A percentile compares a stretch with the other conserved stretches of the same genome.
phyloP scores from a whole-genome alignment of 2,329 filamentous ascomycete genomes.

The Cordyceps farinosa region DNA sequence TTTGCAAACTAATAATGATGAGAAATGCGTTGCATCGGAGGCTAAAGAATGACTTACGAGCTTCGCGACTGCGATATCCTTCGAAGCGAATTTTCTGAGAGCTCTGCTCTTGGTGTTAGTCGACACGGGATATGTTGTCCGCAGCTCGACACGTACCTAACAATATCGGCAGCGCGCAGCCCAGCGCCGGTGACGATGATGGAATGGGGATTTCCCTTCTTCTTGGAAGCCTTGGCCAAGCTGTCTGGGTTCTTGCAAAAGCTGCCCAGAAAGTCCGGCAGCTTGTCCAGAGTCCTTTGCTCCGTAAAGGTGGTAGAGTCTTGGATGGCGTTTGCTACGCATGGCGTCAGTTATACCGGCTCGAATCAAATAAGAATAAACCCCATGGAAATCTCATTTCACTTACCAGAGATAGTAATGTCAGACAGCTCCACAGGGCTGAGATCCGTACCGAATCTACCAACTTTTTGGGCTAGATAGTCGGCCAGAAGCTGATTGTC shows the following conservation, averaged over 20 bases:
- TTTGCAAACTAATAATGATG: slow-evolving; percentile 69
- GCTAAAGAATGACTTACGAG: slow-evolving; percentile 45
- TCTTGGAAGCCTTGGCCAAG: slow-evolving; percentile 62
- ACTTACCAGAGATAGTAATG: slow-evolving; percentile 67
- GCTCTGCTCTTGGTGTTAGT: slow-evolving; percentile 44
- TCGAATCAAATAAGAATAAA: slow-evolving; percentile 50
- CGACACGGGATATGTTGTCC: not conserved
- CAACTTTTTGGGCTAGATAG: slow-evolving; percentile 75
- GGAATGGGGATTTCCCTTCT: slow-evolving; percentile 76
- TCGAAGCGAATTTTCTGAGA: slow-evolving; percentile 73
- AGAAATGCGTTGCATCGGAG: not conserved
- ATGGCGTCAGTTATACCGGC: slow-evolving; percentile 11
- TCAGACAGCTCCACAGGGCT: slow-evolving; percentile 83
- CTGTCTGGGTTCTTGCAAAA: slow-evolving; percentile 55
- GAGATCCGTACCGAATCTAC: slow-evolving; percentile 73
- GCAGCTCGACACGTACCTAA: slow-evolving; percentile 48
- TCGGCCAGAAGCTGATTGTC: slow-evolving; percentile 80
- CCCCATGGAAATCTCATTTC: not conserved
- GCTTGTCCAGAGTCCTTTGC: slow-evolving; percentile 63
- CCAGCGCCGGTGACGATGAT: slow-evolving; percentile 84
- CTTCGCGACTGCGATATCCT: slow-evolving; percentile 77
- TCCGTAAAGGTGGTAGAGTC: slow-evolving; percentile 76
- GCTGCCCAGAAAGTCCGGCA: slow-evolving; percentile 74
- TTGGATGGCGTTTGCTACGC: slow-evolving; percentile 65
- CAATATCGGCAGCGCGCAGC: slow-evolving; percentile 79